Conservation (phyloP, 495 filamentous ascomycete genomes). For the Trichoderma asperelloides region DNA sequence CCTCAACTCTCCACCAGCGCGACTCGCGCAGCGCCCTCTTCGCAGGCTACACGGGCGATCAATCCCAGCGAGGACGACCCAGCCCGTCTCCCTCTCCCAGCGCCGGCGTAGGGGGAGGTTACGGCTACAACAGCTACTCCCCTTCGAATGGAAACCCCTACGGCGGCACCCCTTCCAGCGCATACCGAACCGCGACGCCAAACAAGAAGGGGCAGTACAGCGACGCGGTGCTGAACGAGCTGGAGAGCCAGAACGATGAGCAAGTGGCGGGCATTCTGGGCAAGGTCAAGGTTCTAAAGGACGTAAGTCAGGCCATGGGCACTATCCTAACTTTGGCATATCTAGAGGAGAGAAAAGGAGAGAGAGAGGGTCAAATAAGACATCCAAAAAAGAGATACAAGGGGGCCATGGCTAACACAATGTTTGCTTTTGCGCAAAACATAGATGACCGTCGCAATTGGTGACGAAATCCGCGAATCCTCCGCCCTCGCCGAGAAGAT, state of each 20-base stretch:
- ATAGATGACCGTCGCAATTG: conserved; percentile 85
- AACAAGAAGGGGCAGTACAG: conserved; percentile 88
- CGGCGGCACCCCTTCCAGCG: conserved; percentile 16
- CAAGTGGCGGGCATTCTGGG: conserved; percentile 83
- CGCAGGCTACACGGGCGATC: conserved; percentile 61
- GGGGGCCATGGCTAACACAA: neutral
- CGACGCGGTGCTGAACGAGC: conserved; percentile 82
- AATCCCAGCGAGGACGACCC: conserved; percentile 35
- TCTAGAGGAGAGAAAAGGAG: neutral
- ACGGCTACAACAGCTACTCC: conserved; percentile 17
- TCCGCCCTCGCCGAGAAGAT: conserved; percentile 76
- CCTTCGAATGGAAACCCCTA: conserved; percentile 28
- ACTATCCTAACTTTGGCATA: neutral
- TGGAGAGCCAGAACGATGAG: conserved; percentile 91
- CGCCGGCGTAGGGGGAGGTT: neutral
- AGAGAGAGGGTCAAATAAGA: neutral
- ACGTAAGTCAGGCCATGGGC: conserved; percentile 48
- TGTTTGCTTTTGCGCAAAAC: neutral
- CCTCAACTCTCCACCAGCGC: conserved; percentile 64
- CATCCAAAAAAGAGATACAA: neutral
- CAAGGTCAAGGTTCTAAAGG: conserved; percentile 87
- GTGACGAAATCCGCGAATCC: conserved; percentile 84
- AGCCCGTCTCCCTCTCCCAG: conserved; percentile 32
- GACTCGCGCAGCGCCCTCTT: conserved; percentile 86
- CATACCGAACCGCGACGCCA: conserved; percentile 61